Evolutionary conservation across 1,139 yeast species (phyloP).

Genomic region (Saccharomyces hybrid): DNA sequence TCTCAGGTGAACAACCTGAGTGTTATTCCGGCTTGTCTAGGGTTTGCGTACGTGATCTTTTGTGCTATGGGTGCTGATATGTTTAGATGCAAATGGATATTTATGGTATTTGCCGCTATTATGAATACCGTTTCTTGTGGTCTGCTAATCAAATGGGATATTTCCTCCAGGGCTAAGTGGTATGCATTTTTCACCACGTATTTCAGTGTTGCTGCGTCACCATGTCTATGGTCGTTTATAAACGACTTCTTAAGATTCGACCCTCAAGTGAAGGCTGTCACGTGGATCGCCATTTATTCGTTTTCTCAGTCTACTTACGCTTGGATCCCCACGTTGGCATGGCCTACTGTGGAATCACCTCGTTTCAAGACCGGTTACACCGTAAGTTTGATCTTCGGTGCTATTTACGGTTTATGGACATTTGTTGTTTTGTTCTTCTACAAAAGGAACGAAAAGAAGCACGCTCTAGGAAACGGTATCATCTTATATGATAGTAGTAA

Average conservation of each 20-base stretch:
- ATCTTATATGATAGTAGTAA: conserved; percentile 30
- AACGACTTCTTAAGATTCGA: conserved; percentile 35
- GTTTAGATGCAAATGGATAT: conserved; percentile 32
- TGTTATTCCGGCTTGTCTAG: conserved; percentile 34
- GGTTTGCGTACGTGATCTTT: conserved; percentile 30
- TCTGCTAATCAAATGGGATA: conserved; percentile 42
- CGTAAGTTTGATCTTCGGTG: conserved; percentile 46
- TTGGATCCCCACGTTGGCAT: conserved; percentile 39
- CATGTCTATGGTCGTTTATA: conserved; percentile 34
- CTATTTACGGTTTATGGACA: conserved; percentile 48
- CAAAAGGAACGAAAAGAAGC: conserved; percentile 48
- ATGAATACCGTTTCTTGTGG: conserved; percentile 41
- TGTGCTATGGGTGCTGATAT: conserved; percentile 33
- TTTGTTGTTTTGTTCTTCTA: conserved; percentile 50
- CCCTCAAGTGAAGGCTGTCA: conserved; percentile 34
- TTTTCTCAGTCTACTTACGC: conserved; percentile 34
- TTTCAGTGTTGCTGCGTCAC: conserved; percentile 33
- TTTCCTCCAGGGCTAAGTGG: conserved; percentile 31
- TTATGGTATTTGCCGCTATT: conserved; percentile 44
- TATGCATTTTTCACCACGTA: conserved; percentile 33
- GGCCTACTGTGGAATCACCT: conserved; percentile 52
- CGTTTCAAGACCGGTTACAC: conserved; percentile 44
- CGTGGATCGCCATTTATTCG: conserved; percentile 34
- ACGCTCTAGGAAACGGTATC: conserved; percentile 50
- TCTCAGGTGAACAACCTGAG: conserved; percentile 32